Conservation (phyloP, 1,284 basidiomycete species). For the Microbotryomycetes sp. region DNA sequence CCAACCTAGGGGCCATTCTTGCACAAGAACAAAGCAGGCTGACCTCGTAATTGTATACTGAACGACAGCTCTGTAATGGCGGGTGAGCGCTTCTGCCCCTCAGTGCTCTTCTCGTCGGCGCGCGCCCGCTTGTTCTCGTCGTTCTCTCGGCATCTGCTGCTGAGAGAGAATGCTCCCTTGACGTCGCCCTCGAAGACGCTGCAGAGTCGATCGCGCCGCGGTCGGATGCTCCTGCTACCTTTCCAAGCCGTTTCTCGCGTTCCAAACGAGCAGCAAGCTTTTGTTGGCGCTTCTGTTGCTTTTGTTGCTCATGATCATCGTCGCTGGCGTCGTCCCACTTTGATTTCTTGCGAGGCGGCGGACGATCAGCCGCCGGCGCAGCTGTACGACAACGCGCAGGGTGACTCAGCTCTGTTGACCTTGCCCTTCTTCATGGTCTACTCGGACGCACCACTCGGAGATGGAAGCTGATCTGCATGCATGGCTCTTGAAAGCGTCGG, state of each 20-base stretch:
- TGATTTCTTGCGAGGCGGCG: constrained; percentile 27
- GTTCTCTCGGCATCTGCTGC: neutral
- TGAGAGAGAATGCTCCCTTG: neutral
- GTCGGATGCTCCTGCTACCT: neutral
- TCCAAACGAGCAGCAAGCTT: constrained; percentile 7
- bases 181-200: neutral
- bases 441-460: too few relatives aligned
- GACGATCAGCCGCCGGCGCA: neutral
- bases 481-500: too few relatives aligned
- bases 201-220: neutral
- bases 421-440: too few relatives aligned
- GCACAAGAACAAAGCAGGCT: too few relatives aligned
- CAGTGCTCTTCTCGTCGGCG: constrained; percentile 5
- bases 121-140: neutral
- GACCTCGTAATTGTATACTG: constrained; percentile 31
- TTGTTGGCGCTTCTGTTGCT: constrained; percentile 24
- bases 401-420: too few relatives aligned
- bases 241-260: constrained; percentile 5
- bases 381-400: too few relatives aligned
- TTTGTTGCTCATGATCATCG: constrained; percentile 9
- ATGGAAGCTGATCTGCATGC: too few relatives aligned
- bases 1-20: too few relatives aligned
- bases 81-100: constrained; percentile 23
- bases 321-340: constrained; percentile 31
- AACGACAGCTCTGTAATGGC: constrained; percentile 26